Evolutionary conservation across 257 asterid genomes (phyloP).

Genomic region (Solanum stenotomum): DNA sequence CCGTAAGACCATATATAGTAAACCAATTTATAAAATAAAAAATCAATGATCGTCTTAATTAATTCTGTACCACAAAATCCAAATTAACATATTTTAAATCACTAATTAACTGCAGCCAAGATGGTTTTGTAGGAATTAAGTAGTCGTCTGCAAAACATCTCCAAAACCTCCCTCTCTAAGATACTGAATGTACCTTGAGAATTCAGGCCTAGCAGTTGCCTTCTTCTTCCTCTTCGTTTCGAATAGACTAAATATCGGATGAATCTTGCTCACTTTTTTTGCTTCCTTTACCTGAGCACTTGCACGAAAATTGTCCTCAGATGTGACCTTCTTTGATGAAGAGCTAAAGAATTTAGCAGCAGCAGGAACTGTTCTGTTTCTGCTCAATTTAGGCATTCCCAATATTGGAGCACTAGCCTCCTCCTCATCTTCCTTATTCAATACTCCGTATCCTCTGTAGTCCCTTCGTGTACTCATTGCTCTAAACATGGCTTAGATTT

Average conservation of each 20-base stretch:
- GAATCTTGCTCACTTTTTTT: constrained; percentile 13
- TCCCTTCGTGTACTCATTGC: constrained; percentile 45
- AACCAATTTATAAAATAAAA: background rate
- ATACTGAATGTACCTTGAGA: constrained; percentile 8
- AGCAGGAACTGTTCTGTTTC: background rate
- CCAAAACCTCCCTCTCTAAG: constrained; percentile 8
- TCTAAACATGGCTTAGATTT: constrained; percentile 41
- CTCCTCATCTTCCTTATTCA: constrained; percentile 6
- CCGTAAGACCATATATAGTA: background rate
- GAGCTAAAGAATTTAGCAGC: background rate
- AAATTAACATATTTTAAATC: background rate
- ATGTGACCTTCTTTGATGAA: background rate
- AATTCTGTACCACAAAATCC: background rate
- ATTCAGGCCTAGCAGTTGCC: constrained; percentile 10
- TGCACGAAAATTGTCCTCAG: background rate
- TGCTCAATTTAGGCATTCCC: background rate
- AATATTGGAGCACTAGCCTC: background rate
- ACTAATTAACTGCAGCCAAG: background rate
- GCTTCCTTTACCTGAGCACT: background rate
- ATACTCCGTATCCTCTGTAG: constrained; percentile 35
- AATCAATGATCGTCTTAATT: background rate
- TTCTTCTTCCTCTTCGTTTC: background rate
- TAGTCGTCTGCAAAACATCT: background rate
- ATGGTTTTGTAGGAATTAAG: constrained; percentile 2
- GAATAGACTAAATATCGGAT: constrained; percentile 10